Evolutionary conservation across 2,329 filamentous ascomycete species (phyloP).

Genomic region (Neurospora crassa): DNA sequence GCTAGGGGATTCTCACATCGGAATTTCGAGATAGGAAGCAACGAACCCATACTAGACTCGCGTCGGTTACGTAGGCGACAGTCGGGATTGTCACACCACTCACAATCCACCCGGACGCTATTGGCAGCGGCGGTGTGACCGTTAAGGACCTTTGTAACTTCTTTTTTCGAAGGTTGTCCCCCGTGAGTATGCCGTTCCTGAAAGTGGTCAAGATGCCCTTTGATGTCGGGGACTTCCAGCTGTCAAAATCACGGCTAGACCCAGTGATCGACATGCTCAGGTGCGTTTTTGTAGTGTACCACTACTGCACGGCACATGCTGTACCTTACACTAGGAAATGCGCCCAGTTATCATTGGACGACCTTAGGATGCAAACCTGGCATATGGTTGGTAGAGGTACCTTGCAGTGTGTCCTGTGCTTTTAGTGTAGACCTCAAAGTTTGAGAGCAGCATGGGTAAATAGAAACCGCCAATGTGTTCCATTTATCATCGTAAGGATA

Average conservation of each 20-base stretch:
- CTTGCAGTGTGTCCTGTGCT: background rate
- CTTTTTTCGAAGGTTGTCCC: background rate
- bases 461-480: background rate
- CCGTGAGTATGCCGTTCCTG: background rate
- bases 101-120: background rate
- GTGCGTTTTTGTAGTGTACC: background rate
- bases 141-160: background rate
- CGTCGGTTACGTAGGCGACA: background rate
- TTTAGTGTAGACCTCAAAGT: background rate
- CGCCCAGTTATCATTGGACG: background rate
- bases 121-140: background rate
- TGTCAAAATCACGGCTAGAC: background rate
- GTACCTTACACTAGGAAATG: background rate
- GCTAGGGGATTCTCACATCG: background rate
- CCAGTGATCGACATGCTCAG: background rate
- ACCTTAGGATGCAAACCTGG: background rate
- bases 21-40: background rate
- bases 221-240: background rate
- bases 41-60: background rate
- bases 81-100: background rate
- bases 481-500: background rate
- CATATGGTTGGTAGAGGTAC: background rate
- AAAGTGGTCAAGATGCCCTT: background rate
- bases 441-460: background rate
- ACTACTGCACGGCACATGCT: background rate